Evolutionary conservation across 192 early-diverging fungal genomes (phyloP).

Genomic region (Phlyctochytrium arcticum): DNA sequence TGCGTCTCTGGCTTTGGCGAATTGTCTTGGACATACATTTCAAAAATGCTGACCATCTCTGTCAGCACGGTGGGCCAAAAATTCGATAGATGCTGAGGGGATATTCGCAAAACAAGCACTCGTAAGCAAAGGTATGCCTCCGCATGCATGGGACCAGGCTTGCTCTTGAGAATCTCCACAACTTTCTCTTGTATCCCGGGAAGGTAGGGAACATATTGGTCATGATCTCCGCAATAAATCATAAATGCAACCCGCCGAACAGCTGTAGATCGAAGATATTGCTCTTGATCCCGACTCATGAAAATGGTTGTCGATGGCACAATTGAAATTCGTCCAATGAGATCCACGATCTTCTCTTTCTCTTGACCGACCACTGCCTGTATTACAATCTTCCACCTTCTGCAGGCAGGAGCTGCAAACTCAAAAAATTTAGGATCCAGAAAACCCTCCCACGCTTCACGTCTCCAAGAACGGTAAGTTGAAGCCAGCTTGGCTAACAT

Average conservation of each 20-base stretch:
- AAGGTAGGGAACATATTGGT: constrained; percentile 76
- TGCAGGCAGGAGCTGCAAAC: constrained; percentile 46
- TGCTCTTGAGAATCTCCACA: constrained; percentile 77
- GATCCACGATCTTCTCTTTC: constrained; percentile 70
- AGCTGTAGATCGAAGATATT: constrained; percentile 57
- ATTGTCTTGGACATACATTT: constrained; percentile 45
- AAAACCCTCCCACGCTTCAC: constrained; percentile 77
- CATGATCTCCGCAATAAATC: constrained; percentile 63
- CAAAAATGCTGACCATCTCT: constrained; percentile 73
- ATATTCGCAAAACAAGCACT: constrained; percentile 73
- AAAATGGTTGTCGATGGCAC: constrained; percentile 71
- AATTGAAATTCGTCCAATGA: constrained; percentile 67
- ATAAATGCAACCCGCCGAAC: constrained; percentile 78
- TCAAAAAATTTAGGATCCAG: constrained; percentile 66
- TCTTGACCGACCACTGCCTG: constrained; percentile 67
- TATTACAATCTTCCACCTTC: constrained; percentile 68
- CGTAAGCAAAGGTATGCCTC: constrained; percentile 81
- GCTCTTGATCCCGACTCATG: constrained; percentile 79
- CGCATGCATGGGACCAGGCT: constrained; percentile 66
- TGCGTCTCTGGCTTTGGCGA: constrained; percentile 61
- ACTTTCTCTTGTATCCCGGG: constrained; percentile 83
- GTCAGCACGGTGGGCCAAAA: constrained; percentile 91
- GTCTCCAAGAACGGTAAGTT: constrained; percentile 62
- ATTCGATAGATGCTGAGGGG: constrained; percentile 76
- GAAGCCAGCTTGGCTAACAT: constrained; percentile 62